phyloP scores from a whole-genome alignment of 371 early-diverging fungal genomes.

The Batrachochytrium dendrobatidis region DNA sequence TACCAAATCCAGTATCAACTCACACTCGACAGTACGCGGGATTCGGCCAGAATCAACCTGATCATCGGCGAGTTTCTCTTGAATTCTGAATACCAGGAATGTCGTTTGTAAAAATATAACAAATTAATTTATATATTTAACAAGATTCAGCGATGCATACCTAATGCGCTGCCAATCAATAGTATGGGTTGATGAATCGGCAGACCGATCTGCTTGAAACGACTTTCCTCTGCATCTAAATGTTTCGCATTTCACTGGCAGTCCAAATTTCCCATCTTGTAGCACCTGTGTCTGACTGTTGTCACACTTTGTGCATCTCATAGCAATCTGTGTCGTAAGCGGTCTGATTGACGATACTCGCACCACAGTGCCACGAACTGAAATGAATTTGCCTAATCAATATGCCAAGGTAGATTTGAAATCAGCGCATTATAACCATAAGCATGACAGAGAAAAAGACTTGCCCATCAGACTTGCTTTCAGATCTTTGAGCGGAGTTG shows the following conservation, averaged over 20 bases:
- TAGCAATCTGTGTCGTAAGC: constrained; percentile 39
- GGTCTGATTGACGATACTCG: constrained; percentile 39
- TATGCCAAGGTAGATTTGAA: background rate
- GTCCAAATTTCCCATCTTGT: constrained; percentile 37
- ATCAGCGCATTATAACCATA: too few relatives aligned
- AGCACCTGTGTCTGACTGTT: constrained; percentile 33
- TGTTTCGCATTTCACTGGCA: constrained; percentile 36
- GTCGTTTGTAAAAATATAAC: too few relatives aligned
- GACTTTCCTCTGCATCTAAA: constrained; percentile 40
- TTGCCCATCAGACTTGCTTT: constrained; percentile 37
- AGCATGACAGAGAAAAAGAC: too few relatives aligned
- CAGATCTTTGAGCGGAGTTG: constrained; percentile 33
- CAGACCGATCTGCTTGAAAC: constrained; percentile 42
- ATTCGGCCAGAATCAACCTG: constrained; percentile 65
- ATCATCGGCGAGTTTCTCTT: constrained; percentile 67
- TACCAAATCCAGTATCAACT: constrained; percentile 61
- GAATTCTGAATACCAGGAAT: constrained; percentile 38
- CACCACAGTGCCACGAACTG: constrained; percentile 42
- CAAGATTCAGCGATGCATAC: constrained; percentile 12
- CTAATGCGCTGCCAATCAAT: constrained; percentile 65
- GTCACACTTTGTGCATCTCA: constrained; percentile 40
- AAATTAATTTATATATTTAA: too few relatives aligned
- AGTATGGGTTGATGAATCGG: constrained; percentile 34
- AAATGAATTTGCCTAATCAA: constrained; percentile 36
- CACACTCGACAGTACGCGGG: constrained; percentile 61